phyloP scores from a whole-genome alignment of 1,284 basidiomycete species.

The Trichosporon sp. region DNA sequence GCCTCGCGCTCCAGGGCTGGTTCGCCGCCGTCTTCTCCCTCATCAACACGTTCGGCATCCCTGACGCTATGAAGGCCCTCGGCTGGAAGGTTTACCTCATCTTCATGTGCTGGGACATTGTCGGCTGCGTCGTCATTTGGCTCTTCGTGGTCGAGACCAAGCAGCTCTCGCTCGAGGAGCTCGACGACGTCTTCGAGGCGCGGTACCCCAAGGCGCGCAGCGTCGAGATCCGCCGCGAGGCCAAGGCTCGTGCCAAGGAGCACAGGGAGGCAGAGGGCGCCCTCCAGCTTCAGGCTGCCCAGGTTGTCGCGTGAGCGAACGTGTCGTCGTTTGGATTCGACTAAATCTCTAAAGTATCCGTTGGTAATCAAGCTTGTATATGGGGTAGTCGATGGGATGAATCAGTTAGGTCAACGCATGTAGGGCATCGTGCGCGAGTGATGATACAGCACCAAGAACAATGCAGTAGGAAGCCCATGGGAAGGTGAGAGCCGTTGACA shows the following conservation, averaged over 20 bases:
- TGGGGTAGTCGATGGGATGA: not conserved
- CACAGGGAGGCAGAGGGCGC: not conserved
- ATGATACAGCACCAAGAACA: no score
- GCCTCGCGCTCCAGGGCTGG: constrained; percentile 39
- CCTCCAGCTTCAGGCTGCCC: not conserved
- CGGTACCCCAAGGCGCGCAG: constrained; percentile 49
- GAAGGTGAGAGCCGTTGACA: no score
- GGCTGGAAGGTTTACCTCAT: constrained; percentile 53
- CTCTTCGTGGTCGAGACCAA: constrained; percentile 55
- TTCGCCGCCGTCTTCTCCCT: constrained; percentile 22
- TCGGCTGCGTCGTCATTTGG: constrained; percentile 59
- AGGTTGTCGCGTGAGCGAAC: not conserved
- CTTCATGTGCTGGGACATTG: constrained; percentile 56
- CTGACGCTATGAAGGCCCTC: constrained; percentile 26
- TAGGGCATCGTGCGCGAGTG: no score
- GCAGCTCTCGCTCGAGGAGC: constrained; percentile 57
- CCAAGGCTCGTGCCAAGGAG: constrained; percentile 8
- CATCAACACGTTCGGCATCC: constrained; percentile 40
- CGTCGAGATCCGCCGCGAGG: constrained; percentile 24
- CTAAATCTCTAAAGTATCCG: not conserved
- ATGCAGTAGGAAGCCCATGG: no score
- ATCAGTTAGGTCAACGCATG: not conserved
- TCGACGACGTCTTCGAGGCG: constrained; percentile 55
- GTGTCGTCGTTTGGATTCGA: no score
- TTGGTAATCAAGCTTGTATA: not conserved